phyloP scores from a whole-genome alignment of 2,329 filamentous ascomycete species.

The Leptosphaerulina australis region DNA sequence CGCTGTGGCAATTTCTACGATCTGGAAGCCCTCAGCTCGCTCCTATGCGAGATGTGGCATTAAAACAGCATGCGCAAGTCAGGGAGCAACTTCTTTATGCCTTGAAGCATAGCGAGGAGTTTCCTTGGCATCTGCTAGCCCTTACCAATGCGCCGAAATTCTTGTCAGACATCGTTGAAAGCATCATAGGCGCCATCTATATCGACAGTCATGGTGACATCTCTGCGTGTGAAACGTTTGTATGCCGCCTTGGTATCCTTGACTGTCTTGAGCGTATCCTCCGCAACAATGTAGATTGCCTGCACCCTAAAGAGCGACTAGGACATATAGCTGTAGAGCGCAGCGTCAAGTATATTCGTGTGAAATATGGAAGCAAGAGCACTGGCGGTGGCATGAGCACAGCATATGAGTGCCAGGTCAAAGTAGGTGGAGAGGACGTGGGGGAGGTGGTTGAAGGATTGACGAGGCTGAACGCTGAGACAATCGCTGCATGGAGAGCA shows the following conservation, averaged over 20 bases:
- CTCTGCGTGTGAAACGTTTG: constrained; percentile 62
- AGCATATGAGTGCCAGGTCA: constrained; percentile 42
- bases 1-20: constrained; percentile 74
- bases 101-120: constrained; percentile 59
- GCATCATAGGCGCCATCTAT: constrained; percentile 80
- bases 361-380: constrained; percentile 10
- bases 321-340: constrained; percentile 62
- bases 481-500: constrained; percentile 47
- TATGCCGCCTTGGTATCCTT: constrained; percentile 70
- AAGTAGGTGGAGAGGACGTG: constrained; percentile 43
- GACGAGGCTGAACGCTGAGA: constrained; percentile 48
- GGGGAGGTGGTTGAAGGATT: constrained; percentile 42
- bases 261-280: constrained; percentile 67
- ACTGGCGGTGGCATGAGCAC: constrained; percentile 7
- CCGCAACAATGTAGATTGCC: constrained; percentile 56
- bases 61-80: constrained; percentile 56
- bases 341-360: constrained; percentile 60
- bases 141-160: constrained; percentile 54
- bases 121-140: constrained; percentile 78
- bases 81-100: constrained; percentile 57
- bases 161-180: constrained; percentile 69
- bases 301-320: constrained; percentile 71
- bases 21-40: constrained; percentile 59
- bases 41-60: constrained; percentile 53
- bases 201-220: constrained; percentile 64